Evolutionary conservation across 2,329 filamentous ascomycete species (phyloP), one percentile per base, ranked within the genome.

Genomic region (Diaporthe sp.): DNA sequence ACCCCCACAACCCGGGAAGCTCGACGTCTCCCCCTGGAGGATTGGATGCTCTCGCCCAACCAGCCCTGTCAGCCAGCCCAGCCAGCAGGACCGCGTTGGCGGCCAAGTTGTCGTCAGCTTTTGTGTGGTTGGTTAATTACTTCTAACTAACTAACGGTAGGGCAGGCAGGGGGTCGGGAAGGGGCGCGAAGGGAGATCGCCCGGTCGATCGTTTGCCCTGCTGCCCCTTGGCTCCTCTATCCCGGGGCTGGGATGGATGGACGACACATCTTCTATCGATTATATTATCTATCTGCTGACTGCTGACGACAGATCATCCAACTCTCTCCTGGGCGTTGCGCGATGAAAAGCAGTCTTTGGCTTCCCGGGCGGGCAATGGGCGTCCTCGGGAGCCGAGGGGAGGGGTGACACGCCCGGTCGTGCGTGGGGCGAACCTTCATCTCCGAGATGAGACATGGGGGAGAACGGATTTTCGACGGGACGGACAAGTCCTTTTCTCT

Each of bases 81-180:
- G n/a, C n/a, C 10, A 30, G 50, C 42, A 58, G 55, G 33, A 60
- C 47, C 55, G 28, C 28, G n/a, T 38, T 8, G n/a, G 57, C 57
- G 30, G 30, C 30, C 45, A 52, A 52, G 61, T 67, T 50, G 45
- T 67, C 61, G 61, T 67, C 61, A 67, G 61, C 61, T n/a, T n/a
- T n/a, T 52, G 30, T 38, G 45, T 52, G 61, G 30, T 67, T 19
- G 13, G 30, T 13, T 35, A 7, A 15, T 42, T n/a, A 42, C 38
- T n/a, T n/a, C n/a, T n/a, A n/a, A n/a, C 57, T 19, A 28, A 40
- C 35, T 40, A 40, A 28, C 33, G 10, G 60, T 10, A 30, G 35
- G n/a, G n/a, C n/a, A n/a, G 58, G 58, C 58, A 45, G 12, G 40
- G 28, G 40, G 25, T 13, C n/a, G n/a, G n/a, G n/a, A n/a, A n/a